Evolutionary conservation across 345 rosid genomes (phyloP), one percentile per base, ranked within the genome.

Genomic region (Acer campestre): DNA sequence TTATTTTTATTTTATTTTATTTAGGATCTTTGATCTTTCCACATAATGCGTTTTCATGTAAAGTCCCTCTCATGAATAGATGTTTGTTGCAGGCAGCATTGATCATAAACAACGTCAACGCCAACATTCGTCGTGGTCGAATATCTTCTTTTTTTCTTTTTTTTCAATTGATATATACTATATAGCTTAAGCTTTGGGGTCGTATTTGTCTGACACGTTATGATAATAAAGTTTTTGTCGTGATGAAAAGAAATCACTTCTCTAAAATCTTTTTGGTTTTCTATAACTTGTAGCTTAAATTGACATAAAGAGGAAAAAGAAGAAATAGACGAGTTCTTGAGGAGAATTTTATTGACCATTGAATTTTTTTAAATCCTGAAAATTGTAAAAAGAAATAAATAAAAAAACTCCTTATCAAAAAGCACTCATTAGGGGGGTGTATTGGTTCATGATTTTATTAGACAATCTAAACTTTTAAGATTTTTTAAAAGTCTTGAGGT

Each of bases 1-100:
- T 7, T 42, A 42, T 42, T 7, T 42, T 7, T 42, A 42, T 7
- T 13, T 10, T 51, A 35, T 35, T 35, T 35, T 35, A 35, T 35
- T 3, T 35, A 35, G 5, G 38, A 35, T 35, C 38, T 35, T 35
- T 35, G 11, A 10, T 58, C 73, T 66, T 68, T 48, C 4, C 59
- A 56, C 66, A 73, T 73, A 79, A 46, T 79, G 74, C 77, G 20
- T 16, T 62, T 67, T 61, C 70, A 46, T 75, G 66, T 61, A 2
- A 67, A 61, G 81, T 48, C 74, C 48, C 27, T 74, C 44, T 67
- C 77, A 46, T 44, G 29, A 64, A 44, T 48, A 65, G 22, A 64
- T 12, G 8, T 14, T 59, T 1, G 66, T 8, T 35, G 3, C 38
- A 35, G 38, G 38, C 10, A 10, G 53, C 35, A 46, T 68, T 18